Conservation (phyloP, 306 rosid genomes). For the Ormosia semicastrata region DNA sequence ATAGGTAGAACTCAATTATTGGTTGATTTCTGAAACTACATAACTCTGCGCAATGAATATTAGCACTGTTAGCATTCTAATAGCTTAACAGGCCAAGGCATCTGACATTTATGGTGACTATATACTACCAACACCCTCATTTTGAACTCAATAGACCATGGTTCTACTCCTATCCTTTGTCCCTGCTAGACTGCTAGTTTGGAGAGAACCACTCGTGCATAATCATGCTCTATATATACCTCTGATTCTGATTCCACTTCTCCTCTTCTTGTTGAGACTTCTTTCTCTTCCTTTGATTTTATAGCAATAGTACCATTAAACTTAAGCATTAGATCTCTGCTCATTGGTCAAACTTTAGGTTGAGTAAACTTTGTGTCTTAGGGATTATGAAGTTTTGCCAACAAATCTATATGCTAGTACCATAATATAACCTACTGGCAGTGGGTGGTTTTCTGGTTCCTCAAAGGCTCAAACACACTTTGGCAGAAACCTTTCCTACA, state of each 20-base stretch:
- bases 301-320: background rate
- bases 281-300: background rate
- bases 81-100: background rate
- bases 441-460: constrained; percentile 7
- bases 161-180: background rate
- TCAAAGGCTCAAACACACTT: background rate
- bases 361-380: background rate
- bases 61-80: constrained; percentile 1
- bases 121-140: background rate
- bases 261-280: background rate
- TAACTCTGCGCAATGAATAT: background rate
- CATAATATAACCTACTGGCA: background rate
- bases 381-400: background rate
- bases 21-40: background rate
- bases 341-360: background rate
- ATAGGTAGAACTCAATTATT: background rate
- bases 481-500: background rate
- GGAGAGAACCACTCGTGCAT: background rate
- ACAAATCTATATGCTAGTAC: background rate
- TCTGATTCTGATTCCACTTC: background rate
- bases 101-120: background rate
- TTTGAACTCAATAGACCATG: background rate
- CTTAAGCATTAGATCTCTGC: background rate
- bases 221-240: background rate
- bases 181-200: background rate